Evolutionary conservation across 2,329 filamentous ascomycete species (phyloP), one percentile per base, ranked within the genome.

Genomic region (Apiospora pterosperma): DNA sequence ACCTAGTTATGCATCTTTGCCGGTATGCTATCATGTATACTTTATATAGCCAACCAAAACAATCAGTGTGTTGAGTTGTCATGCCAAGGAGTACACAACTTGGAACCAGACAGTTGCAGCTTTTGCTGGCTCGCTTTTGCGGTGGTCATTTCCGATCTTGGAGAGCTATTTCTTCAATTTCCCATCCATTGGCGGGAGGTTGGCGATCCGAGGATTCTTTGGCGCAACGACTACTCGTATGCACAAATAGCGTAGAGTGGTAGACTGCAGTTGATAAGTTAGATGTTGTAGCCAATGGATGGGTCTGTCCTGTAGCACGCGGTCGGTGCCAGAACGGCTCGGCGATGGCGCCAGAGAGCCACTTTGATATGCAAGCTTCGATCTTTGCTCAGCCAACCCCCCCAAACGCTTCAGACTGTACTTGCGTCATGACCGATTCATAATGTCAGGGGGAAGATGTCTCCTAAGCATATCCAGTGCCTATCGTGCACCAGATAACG

Each of bases 221-320:
- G 48, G 48, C 48, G 48, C 48, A 55, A 55, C 48, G 28, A 55
- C 48, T 55, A 55, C 34, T n/a, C n/a, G n/a, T n/a, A n/a, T 55
- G 48, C 34, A 28, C 48, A 55, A 55, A 55, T 55, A 28, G 25
- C 48, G 25, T 31, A 55, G 48, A 34, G 48, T 4, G 16, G 48
- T 16, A 4, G 28, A n/a, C 48, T 55, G 48, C 48, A 55, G 48
- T n/a, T n/a, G n/a, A n/a, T n/a, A n/a, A n/a, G n/a, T 55, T 55
- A n/a, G 48, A n/a, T 34, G 28, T 28, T 55, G 48, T 55, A 34
- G 48, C 48, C 48, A 55, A 55, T 55, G 19, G 48, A 34, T n/a
- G 25, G 48, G 8, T 28, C 28, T 11, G 48, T 34, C 16, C 48
- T 55, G 48, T 55, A 55, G 48, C 48, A 55, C 48, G 48, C 48